Conservation (phyloP, 2,329 filamentous ascomycete species). For the Sporothrix sp. region DNA sequence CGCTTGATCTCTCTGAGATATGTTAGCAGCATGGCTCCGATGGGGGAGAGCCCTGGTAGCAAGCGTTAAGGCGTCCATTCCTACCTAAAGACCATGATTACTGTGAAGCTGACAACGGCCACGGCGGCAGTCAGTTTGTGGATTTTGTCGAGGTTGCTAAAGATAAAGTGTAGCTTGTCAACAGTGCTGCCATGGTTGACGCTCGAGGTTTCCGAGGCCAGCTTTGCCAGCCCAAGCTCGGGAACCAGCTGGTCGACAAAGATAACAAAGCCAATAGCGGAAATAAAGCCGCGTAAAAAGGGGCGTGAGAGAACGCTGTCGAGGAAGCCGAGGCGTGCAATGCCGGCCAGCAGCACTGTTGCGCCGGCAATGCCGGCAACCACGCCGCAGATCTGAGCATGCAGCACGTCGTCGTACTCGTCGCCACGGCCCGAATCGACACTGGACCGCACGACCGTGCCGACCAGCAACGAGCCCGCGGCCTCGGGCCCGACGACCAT, state of each 20-base stretch:
- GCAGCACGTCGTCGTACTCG: slow-evolving; percentile 55
- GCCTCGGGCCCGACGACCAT: slow-evolving; percentile 95
- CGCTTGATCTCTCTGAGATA: slow-evolving; percentile 68
- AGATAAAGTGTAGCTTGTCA: slow-evolving; percentile 74
- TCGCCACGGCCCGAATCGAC: slow-evolving; percentile 57
- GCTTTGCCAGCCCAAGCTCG: slow-evolving; percentile 65
- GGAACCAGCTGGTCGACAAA: slow-evolving; percentile 90
- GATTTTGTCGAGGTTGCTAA: slow-evolving; percentile 52
- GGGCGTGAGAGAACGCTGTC: slow-evolving; percentile 90
- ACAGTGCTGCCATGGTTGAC: slow-evolving; percentile 76
- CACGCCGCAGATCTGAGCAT: slow-evolving; percentile 78
- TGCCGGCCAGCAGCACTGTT: slow-evolving; percentile 77
- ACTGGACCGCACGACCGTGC: slow-evolving; percentile 70
- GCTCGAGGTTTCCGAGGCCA: slow-evolving; percentile 51
- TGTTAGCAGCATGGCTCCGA: neutral
- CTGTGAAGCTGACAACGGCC: slow-evolving; percentile 66
- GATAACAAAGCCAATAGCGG: slow-evolving; percentile 92
- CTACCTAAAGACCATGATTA: slow-evolving; percentile 86
- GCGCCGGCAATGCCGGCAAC: slow-evolving; percentile 80
- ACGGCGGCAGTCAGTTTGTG: slow-evolving; percentile 70
- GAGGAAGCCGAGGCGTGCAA: slow-evolving; percentile 80
- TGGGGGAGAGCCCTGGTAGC: neutral
- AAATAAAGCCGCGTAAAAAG: slow-evolving; percentile 92
- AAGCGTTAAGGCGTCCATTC: slow-evolving; percentile 18
- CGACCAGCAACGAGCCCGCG: slow-evolving; percentile 81